These are phyloP conservation scores for Vigna unguiculata DNA, from an alignment of 306 rosid species.

Conservation along the genomic window DNA sequence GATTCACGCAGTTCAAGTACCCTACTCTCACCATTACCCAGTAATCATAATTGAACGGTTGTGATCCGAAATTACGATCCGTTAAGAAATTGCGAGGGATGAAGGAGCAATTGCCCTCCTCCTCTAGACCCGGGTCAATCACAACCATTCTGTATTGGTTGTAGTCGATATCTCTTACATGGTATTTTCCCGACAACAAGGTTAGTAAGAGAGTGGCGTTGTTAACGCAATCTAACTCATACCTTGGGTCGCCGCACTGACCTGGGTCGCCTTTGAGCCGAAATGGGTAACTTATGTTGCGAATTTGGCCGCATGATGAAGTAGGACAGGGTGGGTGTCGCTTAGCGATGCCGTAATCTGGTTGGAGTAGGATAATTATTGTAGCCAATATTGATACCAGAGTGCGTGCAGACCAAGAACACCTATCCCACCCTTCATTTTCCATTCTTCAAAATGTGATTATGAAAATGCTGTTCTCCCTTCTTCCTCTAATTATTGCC, in stretches of 20 bases:
- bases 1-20: neutral
- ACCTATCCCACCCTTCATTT: neutral
- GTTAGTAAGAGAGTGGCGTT: neutral
- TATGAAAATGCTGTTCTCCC: neutral
- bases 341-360: neutral
- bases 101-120: neutral
- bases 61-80: too few species aligned
- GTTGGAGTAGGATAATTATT: neutral
- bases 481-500: neutral
- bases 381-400: neutral
- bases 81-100: neutral
- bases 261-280: neutral
- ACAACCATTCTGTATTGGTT: neutral
- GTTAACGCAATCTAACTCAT: conserved; percentile 39
- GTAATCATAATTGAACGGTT: too few species aligned
- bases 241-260: neutral
- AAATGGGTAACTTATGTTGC: neutral
- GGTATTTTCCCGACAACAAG: neutral
- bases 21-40: too few species aligned
- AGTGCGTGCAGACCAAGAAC: too few species aligned
- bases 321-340: neutral
- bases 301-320: neutral
- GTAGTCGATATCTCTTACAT: conserved; percentile 19
- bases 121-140: neutral
- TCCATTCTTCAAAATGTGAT: neutral